Percentiles rank a stretch among this genome's conserved stretches.
phyloP scores from a whole-genome alignment of 2,329 filamentous ascomycete species.

The Aspergillus pseudoterreus region DNA sequence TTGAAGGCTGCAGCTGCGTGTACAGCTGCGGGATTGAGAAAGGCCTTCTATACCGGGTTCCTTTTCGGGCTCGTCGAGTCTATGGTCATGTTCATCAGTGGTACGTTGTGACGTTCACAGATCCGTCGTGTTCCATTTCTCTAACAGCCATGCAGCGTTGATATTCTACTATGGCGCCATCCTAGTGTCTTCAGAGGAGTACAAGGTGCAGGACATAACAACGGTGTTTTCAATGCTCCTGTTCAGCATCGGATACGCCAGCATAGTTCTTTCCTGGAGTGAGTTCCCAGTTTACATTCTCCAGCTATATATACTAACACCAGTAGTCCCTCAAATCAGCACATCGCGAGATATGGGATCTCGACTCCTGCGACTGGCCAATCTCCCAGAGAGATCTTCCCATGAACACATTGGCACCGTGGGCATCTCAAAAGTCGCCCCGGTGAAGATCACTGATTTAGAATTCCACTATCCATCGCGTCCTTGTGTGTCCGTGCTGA shows the following conservation, averaged over 20 bases:
- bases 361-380: conserved; percentile 67
- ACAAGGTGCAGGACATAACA: conserved; percentile 58
- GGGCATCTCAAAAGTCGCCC: conserved; percentile 38
- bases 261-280: conserved; percentile 64
- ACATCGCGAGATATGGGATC: conserved; percentile 69
- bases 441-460: conserved; percentile 60
- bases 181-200: conserved; percentile 53
- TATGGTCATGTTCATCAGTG: conserved; percentile 64
- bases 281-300: conserved; percentile 8
- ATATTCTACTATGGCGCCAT: conserved; percentile 79
- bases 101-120: conserved; percentile 24
- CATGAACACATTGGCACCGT: conserved; percentile 56
- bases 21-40: conserved; percentile 60
- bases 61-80: conserved; percentile 77
- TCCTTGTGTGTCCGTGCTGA: conserved; percentile 53
- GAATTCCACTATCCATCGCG: conserved; percentile 69
- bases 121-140: too few species aligned
- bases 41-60: conserved; percentile 64
- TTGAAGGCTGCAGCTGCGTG: conserved; percentile 48
- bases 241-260: conserved; percentile 74
- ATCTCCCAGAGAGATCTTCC: conserved; percentile 53
- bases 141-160: conserved; percentile 49
- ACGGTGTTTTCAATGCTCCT: conserved; percentile 77
- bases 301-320: conserved; percentile 1
- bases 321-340: conserved; percentile 69